Base-by-base conservation (phyloP, 495 filamentous ascomycete species). In the Aspergillus nanangensis region DNA sequence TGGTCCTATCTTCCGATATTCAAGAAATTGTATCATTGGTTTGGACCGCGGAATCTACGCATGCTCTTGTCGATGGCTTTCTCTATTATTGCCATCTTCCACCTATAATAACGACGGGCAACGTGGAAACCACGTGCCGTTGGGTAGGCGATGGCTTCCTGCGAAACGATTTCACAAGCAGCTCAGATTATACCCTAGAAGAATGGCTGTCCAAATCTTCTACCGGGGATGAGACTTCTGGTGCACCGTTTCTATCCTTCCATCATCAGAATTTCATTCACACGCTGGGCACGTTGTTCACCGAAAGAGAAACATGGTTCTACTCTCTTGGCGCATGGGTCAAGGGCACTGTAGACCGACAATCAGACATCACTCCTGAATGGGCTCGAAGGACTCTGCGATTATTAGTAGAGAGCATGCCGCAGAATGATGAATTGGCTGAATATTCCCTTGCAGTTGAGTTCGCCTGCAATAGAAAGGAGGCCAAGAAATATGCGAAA, bases 1-100 rank as follows among this genome's bases (percentile, higher is more conserved):
- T 90, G 3, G 73, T 95, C 35, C 74, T 96, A 45, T 87, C 82
- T 47, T 82, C 82, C 9, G 93, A 97, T 61, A 69, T 96, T 11
- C 62, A 77, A 50, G 69, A 79, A 1, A 72, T 82, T 35, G 49
- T 95, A 23, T 59, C 80, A n/a, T 64, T 67, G 42, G 70, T 86
- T 32, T 74, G 75, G 8, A 25, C 40, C 1, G 47, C 60, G 1
- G 39, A 62, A 8, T 54, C 67, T 5, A 39, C 53, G 4, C 27
- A 63, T 9, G 55, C 77, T 1, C 47, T 92, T 10, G 29, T 90
- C 21, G 76, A 90, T 51, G 76, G 76, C 13, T 88, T 89, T 50
- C 60, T 90, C 5, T 64, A 77, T 32, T 93, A 90, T 55, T 86
- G 78, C 52, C 73, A 76, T 23, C 65, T 93, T 8, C 86, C 88